These are phyloP conservation scores for Exophiala sp. DNA, from an alignment of 2,329 filamentous ascomycete species.

Conservation along the genomic window DNA sequence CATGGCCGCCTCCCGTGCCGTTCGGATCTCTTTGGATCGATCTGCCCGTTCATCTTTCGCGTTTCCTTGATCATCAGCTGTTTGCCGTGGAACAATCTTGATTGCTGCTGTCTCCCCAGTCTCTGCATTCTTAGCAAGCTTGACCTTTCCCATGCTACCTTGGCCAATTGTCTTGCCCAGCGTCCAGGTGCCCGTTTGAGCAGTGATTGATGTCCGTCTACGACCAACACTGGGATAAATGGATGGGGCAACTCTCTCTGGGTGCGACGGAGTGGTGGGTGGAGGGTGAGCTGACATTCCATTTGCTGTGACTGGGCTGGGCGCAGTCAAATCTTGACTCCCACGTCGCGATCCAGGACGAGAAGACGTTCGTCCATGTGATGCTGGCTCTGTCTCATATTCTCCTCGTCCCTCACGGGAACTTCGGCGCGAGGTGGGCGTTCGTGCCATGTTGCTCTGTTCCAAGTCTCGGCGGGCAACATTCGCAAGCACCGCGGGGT, in stretches of 20 bases:
- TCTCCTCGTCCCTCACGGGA: conserved; percentile 55
- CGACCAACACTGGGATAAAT: conserved; percentile 40
- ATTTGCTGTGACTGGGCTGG: conserved; percentile 49
- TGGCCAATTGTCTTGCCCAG: conserved; percentile 95
- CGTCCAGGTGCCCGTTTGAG: conserved; percentile 86
- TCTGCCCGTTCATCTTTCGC: conserved; percentile 79
- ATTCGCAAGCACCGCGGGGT: conserved; percentile 46
- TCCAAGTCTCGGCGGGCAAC: conserved; percentile 67
- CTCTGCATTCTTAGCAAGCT: conserved; percentile 84
- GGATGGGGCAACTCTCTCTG: conserved; percentile 44
- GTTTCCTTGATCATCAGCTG: conserved; percentile 72
- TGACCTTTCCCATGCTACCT: conserved; percentile 98
- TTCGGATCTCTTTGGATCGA: conserved; percentile 92
- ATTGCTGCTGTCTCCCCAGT: conserved; percentile 92
- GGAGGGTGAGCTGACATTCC: conserved; percentile 47
- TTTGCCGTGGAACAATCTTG: conserved; percentile 91
- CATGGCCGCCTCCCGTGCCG: conserved; percentile 90
- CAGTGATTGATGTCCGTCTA: conserved; percentile 75
- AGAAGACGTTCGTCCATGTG: conserved; percentile 39
- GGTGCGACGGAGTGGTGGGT: conserved; percentile 41
- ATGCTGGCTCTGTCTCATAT: conserved; percentile 52
- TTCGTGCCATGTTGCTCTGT: conserved; percentile 58
- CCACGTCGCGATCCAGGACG: conserved; percentile 39
- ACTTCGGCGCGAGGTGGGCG: conserved; percentile 54
- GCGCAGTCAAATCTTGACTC: conserved; percentile 42